A percentile compares a stretch with the other conserved stretches of the same genome.
These are phyloP conservation scores for Aspergillus niger DNA, from an alignment of 2,329 filamentous ascomycete genomes.

Conservation along the genomic window DNA sequence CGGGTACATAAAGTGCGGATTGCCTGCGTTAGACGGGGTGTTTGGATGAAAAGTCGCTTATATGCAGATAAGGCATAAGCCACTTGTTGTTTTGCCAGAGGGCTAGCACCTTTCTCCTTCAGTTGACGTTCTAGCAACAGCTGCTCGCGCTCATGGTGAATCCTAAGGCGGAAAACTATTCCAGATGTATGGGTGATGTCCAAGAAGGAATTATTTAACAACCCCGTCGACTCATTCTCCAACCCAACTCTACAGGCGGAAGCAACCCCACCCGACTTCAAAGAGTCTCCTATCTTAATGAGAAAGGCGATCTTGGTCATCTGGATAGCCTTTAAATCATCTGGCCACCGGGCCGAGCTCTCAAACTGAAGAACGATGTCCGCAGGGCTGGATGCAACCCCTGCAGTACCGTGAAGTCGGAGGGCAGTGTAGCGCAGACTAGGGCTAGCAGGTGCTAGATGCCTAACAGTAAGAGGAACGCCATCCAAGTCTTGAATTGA, in stretches of 20 bases:
- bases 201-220: slow-evolving; percentile 77
- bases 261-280: slow-evolving; percentile 63
- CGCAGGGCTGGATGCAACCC: slow-evolving; percentile 54
- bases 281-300: slow-evolving; percentile 69
- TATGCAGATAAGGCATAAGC: slow-evolving; percentile 69
- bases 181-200: slow-evolving; percentile 75
- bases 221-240: slow-evolving; percentile 69
- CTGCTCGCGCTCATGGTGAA: slow-evolving; percentile 86
- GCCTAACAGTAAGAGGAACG: slow-evolving; percentile 83
- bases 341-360: slow-evolving; percentile 89
- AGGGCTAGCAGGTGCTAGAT: slow-evolving; percentile 72
- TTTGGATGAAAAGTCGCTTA: slow-evolving; percentile 69
- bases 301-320: slow-evolving; percentile 90
- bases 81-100: slow-evolving; percentile 67
- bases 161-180: slow-evolving; percentile 77
- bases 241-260: slow-evolving; percentile 73
- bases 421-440: slow-evolving; percentile 71
- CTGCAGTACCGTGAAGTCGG: slow-evolving; percentile 28
- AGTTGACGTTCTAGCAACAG: slow-evolving; percentile 75
- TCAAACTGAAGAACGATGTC: slow-evolving; percentile 89
- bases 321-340: slow-evolving; percentile 87
- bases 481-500: slow-evolving; percentile 76
- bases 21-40: slow-evolving; percentile 78
- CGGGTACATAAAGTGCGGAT: slow-evolving; percentile 79
- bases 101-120: slow-evolving; percentile 70